Evolutionary conservation across 805 yeast species (phyloP), one percentile per base, ranked within the genome.

Genomic region (Yamadazyma insecticola): DNA sequence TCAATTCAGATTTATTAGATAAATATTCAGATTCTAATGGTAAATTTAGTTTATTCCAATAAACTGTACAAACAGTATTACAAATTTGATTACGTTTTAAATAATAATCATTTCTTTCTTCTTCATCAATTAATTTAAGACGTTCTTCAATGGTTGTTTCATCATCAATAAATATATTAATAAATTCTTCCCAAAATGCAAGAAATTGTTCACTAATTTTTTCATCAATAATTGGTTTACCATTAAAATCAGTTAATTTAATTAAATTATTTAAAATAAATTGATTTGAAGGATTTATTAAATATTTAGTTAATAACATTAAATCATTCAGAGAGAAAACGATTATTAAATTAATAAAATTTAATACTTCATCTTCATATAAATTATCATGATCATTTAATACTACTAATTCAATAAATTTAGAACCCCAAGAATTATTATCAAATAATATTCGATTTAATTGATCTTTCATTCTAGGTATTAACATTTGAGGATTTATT

Each of bases 121-220:
- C 34, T 6, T 30, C 16, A 16, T 43, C 53, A n/a, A n/a, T n/a
- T n/a, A n/a, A n/a, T 39, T 16, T 13, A 15, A 33, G 32, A 5
- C 25, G n/a, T 17, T 7, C 39, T 24, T 44, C 48, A 39, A 47
- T 44, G 6, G 48, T 30, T 43, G 68, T 74, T 20, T 56, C 57
- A 39, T 76, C 80, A 43, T 67, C 76, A 22, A 62, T 51, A 39
- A 72, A 74, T 1, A 68, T 59, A 35, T 80, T 87, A 5, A 78
- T 71, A 19, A 81, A 55, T 32, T 77, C 79, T 29, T 72, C 67
- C 94, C 94, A 84, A 47, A 83, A 80, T 20, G 74, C 72, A 6
- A 79, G 62, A 47, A 82, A 67, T 35, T 58, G 56, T 13, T 62
- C 70, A 30, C 67, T 60, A 6, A 79, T 60, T 11, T 55, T 51